Base-by-base conservation (phyloP, 352 stramenopile species). In the Phytophthora capsici region DNA sequence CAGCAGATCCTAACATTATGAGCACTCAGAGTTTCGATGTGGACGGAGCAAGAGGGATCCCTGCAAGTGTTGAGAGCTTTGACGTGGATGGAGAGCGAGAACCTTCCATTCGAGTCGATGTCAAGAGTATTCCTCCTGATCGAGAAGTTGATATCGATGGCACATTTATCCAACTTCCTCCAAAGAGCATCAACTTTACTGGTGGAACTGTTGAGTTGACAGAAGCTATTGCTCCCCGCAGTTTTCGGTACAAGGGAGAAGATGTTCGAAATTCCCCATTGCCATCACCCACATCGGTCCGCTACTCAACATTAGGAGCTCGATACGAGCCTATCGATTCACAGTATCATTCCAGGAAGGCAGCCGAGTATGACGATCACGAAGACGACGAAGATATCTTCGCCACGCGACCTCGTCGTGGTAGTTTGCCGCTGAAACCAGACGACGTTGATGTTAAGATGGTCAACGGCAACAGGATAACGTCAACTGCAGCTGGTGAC, bases 291-390 rank as follows among this genome's bases (percentile, higher is more conserved):
- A 77, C 63, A 20, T 68, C 77, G 2, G 62, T 82, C 56, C 66
- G 57, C 23, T 76, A 84, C 37, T 90, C 81, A n/a, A 84, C 75
- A 12, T 67, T 92, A 45, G 75, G 85, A 53, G 82, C 83, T 43
- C 76, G 64, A 32, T 90, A 90, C 53, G 85, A 92, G 44, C 83
- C 84, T 8, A 66, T 78, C 6, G 76, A 91, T 36, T 84, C 75
- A 3, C 69, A 89, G 28, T 94, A 94, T 49, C 85, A 92, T 50
- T 90, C 85, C 12, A 87, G 56, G 16, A 91, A 92, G 49, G 83
- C 85, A 36, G 77, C 73, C 0, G 71, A 94, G 51, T 94, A 94
- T 44, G 80, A 86, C n/a, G 69, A 87, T 9, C 55, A 69, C 19
- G 40, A 57, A 17, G 67, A 89, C 28, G 68, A 82, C 3, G 63